Evolutionary conservation across 2,329 filamentous ascomycete species (phyloP).

Genomic region (Tolypocladium ovalisporum): DNA sequence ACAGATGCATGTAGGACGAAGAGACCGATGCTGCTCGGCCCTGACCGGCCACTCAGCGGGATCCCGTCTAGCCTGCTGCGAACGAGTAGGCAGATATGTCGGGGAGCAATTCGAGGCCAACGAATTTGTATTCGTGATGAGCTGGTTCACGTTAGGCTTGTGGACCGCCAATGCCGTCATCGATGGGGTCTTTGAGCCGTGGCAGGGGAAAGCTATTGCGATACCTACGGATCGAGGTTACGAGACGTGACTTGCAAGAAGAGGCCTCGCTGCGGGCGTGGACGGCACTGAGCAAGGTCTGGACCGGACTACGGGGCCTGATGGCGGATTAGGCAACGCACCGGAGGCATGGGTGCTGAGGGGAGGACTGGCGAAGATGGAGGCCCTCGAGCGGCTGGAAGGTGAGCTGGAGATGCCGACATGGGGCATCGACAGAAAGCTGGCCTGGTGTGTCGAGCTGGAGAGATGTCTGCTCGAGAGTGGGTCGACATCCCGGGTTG

Average conservation of each 20-base stretch:
- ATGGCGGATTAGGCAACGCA: not conserved
- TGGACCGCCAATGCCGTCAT: slow-evolving; percentile 27
- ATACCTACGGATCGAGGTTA: slow-evolving; percentile 29
- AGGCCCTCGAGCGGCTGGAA: slow-evolving; percentile 24
- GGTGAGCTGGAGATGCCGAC: slow-evolving; percentile 24
- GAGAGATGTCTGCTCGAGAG: slow-evolving; percentile 14
- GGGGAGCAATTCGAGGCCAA: slow-evolving; percentile 29
- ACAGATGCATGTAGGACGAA: not conserved
- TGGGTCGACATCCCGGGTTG: slow-evolving; percentile 8
- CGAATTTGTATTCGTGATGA: slow-evolving; percentile 35
- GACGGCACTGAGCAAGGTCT: slow-evolving; percentile 23
- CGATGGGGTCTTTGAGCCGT: slow-evolving; percentile 19
- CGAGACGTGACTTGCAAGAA: slow-evolving; percentile 23
- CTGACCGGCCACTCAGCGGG: slow-evolving; percentile 24
- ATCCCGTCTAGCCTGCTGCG: slow-evolving; percentile 29
- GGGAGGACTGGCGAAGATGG: slow-evolving; percentile 20
- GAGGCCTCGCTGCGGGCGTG: slow-evolving; percentile 19
- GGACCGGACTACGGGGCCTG: slow-evolving; percentile 21
- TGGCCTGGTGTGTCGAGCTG: slow-evolving; percentile 23
- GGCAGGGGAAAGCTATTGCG: slow-evolving; percentile 32
- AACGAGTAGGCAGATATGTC: slow-evolving; percentile 28
- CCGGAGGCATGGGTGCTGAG: slow-evolving; percentile 11
- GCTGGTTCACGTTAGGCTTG: slow-evolving; percentile 34
- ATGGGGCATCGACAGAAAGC: slow-evolving; percentile 19
- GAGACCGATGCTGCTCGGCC: slow-evolving; percentile 12